Conservation (phyloP, 2,329 filamentous ascomycete genomes). For the Diplodia corticola region DNA sequence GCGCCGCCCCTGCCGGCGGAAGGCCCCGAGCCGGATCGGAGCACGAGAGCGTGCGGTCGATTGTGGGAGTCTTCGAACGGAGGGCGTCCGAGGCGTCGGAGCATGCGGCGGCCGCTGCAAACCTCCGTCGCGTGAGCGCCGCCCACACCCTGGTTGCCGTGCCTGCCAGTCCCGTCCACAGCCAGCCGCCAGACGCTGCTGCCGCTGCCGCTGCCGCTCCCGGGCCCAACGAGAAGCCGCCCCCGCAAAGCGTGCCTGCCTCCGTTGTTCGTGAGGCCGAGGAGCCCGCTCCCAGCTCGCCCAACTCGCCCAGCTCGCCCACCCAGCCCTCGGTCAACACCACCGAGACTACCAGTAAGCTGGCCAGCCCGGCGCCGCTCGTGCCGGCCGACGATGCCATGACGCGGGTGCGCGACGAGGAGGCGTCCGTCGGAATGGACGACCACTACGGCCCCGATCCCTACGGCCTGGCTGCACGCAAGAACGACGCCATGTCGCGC, state of each 20-base stretch:
- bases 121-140: not conserved
- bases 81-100: slow-evolving; percentile 1
- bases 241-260: not conserved
- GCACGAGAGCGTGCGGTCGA: not conserved
- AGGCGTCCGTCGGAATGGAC: not conserved
- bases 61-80: not conserved
- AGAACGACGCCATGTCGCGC: slow-evolving; percentile 40
- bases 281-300: not conserved
- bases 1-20: not conserved
- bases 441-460: slow-evolving; percentile 32
- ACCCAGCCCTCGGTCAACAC: not conserved
- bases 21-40: not conserved
- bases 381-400: not conserved
- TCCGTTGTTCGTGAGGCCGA: not conserved
- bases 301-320: too few relatives aligned
- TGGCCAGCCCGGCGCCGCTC: slow-evolving; percentile 2
- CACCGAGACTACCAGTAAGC: slow-evolving; percentile 22
- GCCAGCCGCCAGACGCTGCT: too few relatives aligned
- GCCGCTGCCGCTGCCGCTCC: not conserved
- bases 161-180: not conserved
- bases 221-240: not conserved
- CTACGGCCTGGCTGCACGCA: slow-evolving; percentile 39
- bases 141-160: not conserved
- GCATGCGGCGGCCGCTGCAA: not conserved
- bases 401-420: not conserved